phyloP scores from a whole-genome alignment of 176 grass and related monocot species.

The Alloteropsis semialata region DNA sequence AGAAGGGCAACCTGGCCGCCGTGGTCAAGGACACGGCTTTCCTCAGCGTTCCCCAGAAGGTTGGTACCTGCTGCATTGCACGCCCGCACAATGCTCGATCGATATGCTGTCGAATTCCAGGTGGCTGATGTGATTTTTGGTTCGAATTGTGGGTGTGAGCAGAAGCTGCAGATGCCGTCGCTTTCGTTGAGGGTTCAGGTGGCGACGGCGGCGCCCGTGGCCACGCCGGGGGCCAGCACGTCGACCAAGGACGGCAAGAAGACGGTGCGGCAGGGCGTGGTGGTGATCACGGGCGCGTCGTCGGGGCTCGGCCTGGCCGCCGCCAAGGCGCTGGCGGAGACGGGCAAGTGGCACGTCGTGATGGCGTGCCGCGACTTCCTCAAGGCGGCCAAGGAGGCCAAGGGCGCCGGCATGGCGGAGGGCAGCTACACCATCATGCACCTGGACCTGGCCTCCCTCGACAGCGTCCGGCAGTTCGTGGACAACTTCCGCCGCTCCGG shows the following conservation, averaged over 20 bases:
- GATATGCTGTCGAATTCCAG: no score
- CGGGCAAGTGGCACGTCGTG: conserved; percentile 79
- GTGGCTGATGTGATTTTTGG: background rate
- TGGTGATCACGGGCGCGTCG: conserved; percentile 82
- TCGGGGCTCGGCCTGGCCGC: conserved; percentile 79
- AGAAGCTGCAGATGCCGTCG: conserved; percentile 27
- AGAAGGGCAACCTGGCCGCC: conserved; percentile 29
- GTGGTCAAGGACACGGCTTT: conserved; percentile 5
- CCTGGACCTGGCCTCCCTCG: conserved; percentile 85
- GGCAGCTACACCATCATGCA: conserved; percentile 83
- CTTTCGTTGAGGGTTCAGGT: conserved; percentile 49
- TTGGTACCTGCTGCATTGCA: background rate
- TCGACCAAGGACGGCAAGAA: conserved; percentile 46
- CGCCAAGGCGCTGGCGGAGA: conserved; percentile 82
- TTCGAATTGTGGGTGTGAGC: background rate
- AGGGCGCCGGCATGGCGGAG: conserved; percentile 58
- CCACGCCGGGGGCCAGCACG: conserved; percentile 27
- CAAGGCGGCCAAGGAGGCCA: conserved; percentile 73
- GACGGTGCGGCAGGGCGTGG: conserved; percentile 74
- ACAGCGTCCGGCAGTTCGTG: conserved; percentile 86
- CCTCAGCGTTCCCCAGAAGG: conserved; percentile 7
- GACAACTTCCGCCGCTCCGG: conserved; percentile 50
- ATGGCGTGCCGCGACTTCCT: conserved; percentile 97
- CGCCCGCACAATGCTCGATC: background rate
- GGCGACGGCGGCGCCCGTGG: conserved; percentile 44